Conservation (phyloP, 345 rosid species). For the Acer saccharum region DNA sequence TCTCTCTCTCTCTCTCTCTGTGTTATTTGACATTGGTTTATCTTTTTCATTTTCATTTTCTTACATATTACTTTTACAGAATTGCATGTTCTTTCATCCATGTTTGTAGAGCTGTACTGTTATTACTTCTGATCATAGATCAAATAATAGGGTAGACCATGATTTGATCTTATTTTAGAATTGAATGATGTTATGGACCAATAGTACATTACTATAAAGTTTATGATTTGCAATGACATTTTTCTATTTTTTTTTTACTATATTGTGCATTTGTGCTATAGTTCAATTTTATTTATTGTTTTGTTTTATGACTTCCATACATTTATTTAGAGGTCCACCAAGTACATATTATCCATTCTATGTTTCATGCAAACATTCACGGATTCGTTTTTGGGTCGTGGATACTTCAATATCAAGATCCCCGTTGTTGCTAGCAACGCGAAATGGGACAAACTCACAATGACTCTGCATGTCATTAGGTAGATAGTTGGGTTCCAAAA, state of each 20-base stretch:
- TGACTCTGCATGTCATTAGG: too few species aligned
- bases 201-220: neutral
- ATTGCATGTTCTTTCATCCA: conserved; percentile 6
- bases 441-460: too few species aligned
- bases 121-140: conserved; percentile 13
- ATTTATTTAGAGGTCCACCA: too few species aligned
- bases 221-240: neutral
- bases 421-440: too few species aligned
- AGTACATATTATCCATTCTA: too few species aligned
- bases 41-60: neutral
- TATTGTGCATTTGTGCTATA: too few species aligned
- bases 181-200: conserved; percentile 8
- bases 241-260: too few species aligned
- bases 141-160: conserved; percentile 11
- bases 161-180: conserved; percentile 2
- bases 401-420: too few species aligned
- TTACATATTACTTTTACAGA: neutral
- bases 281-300: too few species aligned
- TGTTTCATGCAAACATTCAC: too few species aligned
- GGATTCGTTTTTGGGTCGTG: too few species aligned
- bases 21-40: neutral
- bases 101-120: conserved; percentile 16
- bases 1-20: neutral
- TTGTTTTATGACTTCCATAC: neutral
- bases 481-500: too few species aligned